Conservation (phyloP, 139 green algal genomes). For the Coelastrella sp. region DNA sequence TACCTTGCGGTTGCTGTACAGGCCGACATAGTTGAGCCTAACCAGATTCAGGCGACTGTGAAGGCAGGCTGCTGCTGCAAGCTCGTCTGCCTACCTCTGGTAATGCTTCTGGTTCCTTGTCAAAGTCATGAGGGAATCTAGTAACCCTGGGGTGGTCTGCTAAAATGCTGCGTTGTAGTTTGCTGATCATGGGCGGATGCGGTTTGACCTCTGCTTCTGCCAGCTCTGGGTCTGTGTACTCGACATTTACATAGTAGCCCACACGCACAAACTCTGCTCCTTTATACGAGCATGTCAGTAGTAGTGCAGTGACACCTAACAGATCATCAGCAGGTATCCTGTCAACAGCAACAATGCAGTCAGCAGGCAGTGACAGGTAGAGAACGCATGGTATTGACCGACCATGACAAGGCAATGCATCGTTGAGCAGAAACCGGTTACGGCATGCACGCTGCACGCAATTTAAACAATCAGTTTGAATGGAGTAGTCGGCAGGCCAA, state of each 20-base stretch:
- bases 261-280: constrained; percentile 89
- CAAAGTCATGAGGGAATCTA: constrained; percentile 75
- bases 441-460: no score
- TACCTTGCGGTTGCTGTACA: no score
- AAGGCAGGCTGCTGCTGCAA: not conserved
- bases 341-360: no score
- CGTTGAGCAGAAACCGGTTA: no score
- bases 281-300: constrained; percentile 97
- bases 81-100: not conserved
- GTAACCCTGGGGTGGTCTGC: constrained; percentile 94
- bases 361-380: no score
- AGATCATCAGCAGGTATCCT: constrained; percentile 83
- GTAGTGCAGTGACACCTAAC: constrained; percentile 93
- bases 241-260: constrained; percentile 97
- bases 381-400: no score
- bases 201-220: constrained; percentile 81
- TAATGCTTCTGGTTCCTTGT: constrained; percentile 34
- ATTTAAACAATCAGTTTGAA: no score
- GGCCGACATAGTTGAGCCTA: no score
- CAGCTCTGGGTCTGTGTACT: constrained; percentile 93
- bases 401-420: no score
- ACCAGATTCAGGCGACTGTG: no score
- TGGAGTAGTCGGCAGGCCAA: no score
- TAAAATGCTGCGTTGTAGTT: constrained; percentile 56
- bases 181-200: constrained; percentile 74